Percentiles rank a stretch among this genome's conserved stretches.
phyloP scores from a whole-genome alignment of 176 grass and related monocot genomes.

The Cocos nucifera region DNA sequence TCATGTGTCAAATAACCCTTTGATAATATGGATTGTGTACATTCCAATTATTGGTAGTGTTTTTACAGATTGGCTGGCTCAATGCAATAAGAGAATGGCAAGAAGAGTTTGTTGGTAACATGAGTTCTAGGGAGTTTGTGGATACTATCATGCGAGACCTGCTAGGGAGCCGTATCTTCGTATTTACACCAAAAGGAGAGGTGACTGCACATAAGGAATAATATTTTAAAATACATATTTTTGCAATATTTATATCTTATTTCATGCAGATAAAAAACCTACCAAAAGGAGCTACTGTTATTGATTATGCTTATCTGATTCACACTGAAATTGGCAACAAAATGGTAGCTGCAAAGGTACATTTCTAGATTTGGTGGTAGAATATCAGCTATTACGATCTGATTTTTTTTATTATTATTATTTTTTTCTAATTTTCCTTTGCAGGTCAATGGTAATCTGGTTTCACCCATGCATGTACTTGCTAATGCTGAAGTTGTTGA shows the following conservation, averaged over 20 bases:
- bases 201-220: conserved; percentile 7
- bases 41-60: not conserved
- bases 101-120: conserved; percentile 98
- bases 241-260: not conserved
- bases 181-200: conserved; percentile 98
- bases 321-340: conserved; percentile 99
- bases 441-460: conserved; percentile 95
- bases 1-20: too few relatives aligned
- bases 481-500: conserved; percentile 97
- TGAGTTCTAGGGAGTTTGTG: conserved; percentile 97
- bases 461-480: conserved; percentile 76
- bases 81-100: conserved; percentile 99
- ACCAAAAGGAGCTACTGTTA: conserved; percentile 84
- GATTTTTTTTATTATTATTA: not conserved
- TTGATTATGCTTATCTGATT: conserved; percentile 99
- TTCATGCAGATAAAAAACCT: conserved; percentile 80
- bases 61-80: conserved; percentile 88
- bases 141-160: conserved; percentile 88
- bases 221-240: not conserved
- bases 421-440: conserved; percentile 19
- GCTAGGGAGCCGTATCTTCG: conserved; percentile 88
- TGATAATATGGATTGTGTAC: too few relatives aligned
- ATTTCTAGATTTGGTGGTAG: conserved; percentile 6
- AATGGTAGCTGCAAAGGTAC: conserved; percentile 89
- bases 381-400: not conserved